Evolutionary conservation across 495 filamentous ascomycete species (phyloP).

Genomic region (Aspergillus avenaceus): DNA sequence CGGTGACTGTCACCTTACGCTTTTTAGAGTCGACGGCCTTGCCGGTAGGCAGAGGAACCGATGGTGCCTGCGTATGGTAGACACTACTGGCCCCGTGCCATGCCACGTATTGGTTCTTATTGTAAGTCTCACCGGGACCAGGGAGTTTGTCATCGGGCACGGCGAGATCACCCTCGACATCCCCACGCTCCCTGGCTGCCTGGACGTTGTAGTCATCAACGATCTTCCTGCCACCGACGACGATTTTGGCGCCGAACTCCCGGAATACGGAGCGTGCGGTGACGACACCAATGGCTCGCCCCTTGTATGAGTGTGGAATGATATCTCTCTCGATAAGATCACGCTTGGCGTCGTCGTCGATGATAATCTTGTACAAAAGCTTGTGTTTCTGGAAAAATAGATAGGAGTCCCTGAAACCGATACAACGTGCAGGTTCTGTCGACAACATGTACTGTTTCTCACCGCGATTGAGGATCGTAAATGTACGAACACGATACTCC

Average conservation of each 20-base stretch:
- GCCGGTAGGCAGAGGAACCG: slow-evolving; percentile 69
- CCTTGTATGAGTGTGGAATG: slow-evolving; percentile 97
- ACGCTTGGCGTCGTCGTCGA: slow-evolving; percentile 86
- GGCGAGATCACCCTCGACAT: slow-evolving; percentile 84
- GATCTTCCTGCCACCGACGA: slow-evolving; percentile 83
- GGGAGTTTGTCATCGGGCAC: slow-evolving; percentile 80
- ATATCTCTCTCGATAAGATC: slow-evolving; percentile 91
- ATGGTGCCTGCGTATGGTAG: slow-evolving; percentile 79
- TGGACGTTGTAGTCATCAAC: slow-evolving; percentile 86
- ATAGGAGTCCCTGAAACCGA: slow-evolving; percentile 95
- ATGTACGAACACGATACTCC: slow-evolving; percentile 91
- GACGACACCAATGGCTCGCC: slow-evolving; percentile 93
- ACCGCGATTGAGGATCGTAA: slow-evolving; percentile 80
- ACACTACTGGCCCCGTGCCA: slow-evolving; percentile 96
- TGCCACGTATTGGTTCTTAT: slow-evolving; percentile 94
- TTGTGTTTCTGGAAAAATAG: slow-evolving; percentile 98
- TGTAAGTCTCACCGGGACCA: slow-evolving; percentile 69
- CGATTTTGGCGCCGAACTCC: slow-evolving; percentile 90
- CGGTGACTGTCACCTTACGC: slow-evolving; percentile 80
- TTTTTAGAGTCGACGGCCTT: slow-evolving; percentile 73
- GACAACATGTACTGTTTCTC: slow-evolving; percentile 94
- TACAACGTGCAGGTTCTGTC: slow-evolving; percentile 92
- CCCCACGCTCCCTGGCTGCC: slow-evolving; percentile 71
- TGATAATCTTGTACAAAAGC: slow-evolving; percentile 91
- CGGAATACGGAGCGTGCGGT: slow-evolving; percentile 95